Evolutionary conservation across 495 filamentous ascomycete species (phyloP).

Genomic region (Neurospora sublineolata): DNA sequence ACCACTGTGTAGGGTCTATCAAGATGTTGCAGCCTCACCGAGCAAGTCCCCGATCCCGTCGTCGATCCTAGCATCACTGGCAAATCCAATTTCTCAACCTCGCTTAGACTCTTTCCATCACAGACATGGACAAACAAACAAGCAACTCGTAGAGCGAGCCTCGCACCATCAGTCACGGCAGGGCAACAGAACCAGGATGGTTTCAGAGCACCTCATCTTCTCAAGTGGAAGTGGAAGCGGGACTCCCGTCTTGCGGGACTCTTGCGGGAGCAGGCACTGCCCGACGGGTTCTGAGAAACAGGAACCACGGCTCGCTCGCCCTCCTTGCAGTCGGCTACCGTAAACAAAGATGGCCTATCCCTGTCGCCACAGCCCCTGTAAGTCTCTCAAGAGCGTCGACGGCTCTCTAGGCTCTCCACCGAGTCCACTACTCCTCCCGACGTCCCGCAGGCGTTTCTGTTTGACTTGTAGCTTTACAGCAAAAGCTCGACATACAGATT

Average conservation of each 20-base stretch:
- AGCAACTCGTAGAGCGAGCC: neutral
- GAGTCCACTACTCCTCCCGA: neutral
- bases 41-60: neutral
- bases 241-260: neutral
- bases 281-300: neutral
- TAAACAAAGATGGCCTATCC: neutral
- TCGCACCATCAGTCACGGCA: neutral
- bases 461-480: neutral
- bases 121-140: neutral
- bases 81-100: neutral
- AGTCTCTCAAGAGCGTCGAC: neutral
- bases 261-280: neutral
- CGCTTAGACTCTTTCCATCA: neutral
- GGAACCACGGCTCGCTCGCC: neutral
- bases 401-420: neutral
- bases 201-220: neutral
- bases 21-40: neutral
- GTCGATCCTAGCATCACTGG: neutral
- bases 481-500: neutral
- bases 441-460: neutral
- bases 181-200: neutral
- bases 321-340: neutral
- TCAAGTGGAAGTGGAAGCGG: neutral
- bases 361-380: neutral
- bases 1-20: neutral